Conservation (phyloP, 2,329 filamentous ascomycete genomes). For the Venturia effusa region DNA sequence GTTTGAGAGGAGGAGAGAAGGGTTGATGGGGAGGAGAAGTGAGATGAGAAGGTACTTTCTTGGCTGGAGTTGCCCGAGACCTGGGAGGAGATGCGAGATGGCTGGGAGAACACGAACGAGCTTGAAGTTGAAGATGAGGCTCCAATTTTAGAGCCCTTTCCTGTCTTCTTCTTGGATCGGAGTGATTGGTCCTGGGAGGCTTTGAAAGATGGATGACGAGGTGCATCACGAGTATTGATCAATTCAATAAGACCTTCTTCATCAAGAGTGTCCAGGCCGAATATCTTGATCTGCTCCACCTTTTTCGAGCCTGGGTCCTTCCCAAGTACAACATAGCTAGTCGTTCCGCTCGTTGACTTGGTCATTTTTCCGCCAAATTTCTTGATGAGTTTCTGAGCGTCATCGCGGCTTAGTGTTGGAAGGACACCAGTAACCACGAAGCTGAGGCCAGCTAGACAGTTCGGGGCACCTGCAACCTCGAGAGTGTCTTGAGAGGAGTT, state of each 20-base stretch:
- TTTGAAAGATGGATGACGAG: no score
- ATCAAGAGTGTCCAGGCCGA: conserved; percentile 81
- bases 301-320: conserved; percentile 89
- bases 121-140: not conserved
- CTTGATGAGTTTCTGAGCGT: conserved; percentile 82
- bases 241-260: conserved; percentile 86
- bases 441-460: conserved; percentile 77
- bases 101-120: not conserved
- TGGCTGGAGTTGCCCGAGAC: not conserved
- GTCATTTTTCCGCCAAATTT: conserved; percentile 89
- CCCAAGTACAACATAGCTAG: conserved; percentile 84
- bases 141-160: not conserved
- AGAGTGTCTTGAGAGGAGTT: not conserved
- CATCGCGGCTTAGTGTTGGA: conserved; percentile 68
- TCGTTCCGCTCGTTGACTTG: conserved; percentile 76
- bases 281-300: conserved; percentile 68
- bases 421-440: conserved; percentile 95
- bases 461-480: conserved; percentile 53
- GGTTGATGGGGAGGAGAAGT: not conserved
- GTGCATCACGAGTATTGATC: conserved; percentile 44
- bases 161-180: not conserved
- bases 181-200: not conserved
- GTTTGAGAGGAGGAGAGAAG: not conserved
- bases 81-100: not conserved
- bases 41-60: not conserved